These are phyloP conservation scores for Colletotrichum liriopes DNA, from an alignment of 2,329 filamentous ascomycete species.

Conservation along the genomic window DNA sequence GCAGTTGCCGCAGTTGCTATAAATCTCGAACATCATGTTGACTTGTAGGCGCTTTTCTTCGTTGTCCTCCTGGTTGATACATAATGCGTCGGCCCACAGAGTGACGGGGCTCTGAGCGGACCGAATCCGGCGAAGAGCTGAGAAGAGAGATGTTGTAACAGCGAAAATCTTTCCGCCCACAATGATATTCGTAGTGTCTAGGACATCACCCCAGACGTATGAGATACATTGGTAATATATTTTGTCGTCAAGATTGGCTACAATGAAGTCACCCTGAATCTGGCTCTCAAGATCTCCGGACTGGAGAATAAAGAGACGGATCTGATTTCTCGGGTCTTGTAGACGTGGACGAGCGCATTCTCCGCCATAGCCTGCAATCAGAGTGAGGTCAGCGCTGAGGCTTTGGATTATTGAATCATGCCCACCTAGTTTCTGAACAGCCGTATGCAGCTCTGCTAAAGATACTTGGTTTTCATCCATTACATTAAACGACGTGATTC, in stretches of 20 bases:
- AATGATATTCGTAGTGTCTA: not conserved
- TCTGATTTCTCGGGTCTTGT: not conserved
- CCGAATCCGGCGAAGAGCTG: slow-evolving; percentile 11
- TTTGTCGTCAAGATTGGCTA: not conserved
- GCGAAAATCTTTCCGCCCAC: not conserved
- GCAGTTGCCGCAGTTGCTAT: slow-evolving; percentile 4
- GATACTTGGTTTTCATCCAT: not conserved
- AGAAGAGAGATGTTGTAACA: not conserved
- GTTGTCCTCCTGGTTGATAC: slow-evolving; percentile 16
- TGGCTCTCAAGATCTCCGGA: not conserved
- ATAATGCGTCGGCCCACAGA: slow-evolving; percentile 24
- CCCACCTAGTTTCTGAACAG: not conserved
- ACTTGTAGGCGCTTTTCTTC: slow-evolving; percentile 23
- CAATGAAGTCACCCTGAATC: not conserved
- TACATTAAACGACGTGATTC: not conserved
- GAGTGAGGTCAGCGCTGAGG: not conserved
- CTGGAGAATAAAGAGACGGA: not conserved
- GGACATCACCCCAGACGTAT: slow-evolving; percentile 20
- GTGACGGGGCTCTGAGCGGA: not conserved
- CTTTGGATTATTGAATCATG: not conserved
- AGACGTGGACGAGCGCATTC: not conserved
- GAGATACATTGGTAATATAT: slow-evolving; percentile 22
- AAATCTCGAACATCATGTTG: slow-evolving; percentile 25
- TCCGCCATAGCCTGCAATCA: not conserved
- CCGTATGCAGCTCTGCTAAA: not conserved